A percentile compares a stretch with the other conserved stretches of the same genome.
Evolutionary conservation across 2,329 filamentous ascomycete genomes (phyloP).

Genomic region (Beauveria scarabaeidicola): DNA sequence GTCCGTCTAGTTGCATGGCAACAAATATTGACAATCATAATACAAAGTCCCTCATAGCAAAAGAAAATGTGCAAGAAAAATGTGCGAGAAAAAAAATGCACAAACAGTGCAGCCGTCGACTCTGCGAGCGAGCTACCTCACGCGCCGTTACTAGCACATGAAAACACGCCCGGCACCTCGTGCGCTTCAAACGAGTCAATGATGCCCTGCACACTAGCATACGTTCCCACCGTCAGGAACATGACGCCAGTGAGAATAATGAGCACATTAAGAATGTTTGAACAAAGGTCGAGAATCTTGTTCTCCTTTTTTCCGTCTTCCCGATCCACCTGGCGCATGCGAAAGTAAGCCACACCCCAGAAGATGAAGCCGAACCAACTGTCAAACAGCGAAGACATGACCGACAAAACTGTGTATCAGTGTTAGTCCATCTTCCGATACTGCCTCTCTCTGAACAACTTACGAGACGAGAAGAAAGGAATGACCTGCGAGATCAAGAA

Average conservation of each 20-base stretch:
- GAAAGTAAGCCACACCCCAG: constrained; percentile 75
- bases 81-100: background rate
- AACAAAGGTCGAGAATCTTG: constrained; percentile 39
- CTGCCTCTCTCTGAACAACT: constrained; percentile 19
- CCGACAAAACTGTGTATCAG: constrained; percentile 44
- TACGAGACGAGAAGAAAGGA: constrained; percentile 77
- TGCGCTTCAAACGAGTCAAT: constrained; percentile 60
- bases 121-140: constrained; percentile 22
- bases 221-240: constrained; percentile 76
- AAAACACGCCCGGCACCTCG: constrained; percentile 63
- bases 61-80: background rate
- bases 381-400: constrained; percentile 85
- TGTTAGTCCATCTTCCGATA: background rate
- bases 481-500: constrained; percentile 92
- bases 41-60: background rate
- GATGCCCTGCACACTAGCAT: constrained; percentile 66
- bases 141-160: constrained; percentile 60
- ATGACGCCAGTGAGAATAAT: constrained; percentile 71
- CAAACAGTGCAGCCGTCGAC: background rate
- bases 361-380: constrained; percentile 95
- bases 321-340: constrained; percentile 60
- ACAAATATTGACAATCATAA: background rate
- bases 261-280: constrained; percentile 59
- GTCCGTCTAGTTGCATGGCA: background rate
- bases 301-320: constrained; percentile 45